A percentile compares a stretch with the other conserved stretches of the same genome.
These are phyloP conservation scores for Claviceps citrina DNA, from an alignment of 2,329 filamentous ascomycete species.

Conservation along the genomic window DNA sequence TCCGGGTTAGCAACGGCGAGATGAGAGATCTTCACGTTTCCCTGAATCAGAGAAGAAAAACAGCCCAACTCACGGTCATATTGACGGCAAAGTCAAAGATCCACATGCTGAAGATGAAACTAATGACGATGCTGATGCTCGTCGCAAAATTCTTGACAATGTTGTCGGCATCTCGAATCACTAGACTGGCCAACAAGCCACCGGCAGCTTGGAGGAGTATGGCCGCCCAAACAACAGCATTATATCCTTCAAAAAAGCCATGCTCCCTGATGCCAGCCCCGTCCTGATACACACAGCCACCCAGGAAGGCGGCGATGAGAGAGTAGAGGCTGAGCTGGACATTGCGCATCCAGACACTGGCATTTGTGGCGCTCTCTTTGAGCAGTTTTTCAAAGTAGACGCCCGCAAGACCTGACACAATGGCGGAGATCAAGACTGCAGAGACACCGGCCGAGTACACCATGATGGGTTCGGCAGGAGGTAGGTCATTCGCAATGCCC, in stretches of 20 bases:
- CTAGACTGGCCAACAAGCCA: constrained; percentile 52
- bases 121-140: constrained; percentile 79
- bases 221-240: constrained; percentile 76
- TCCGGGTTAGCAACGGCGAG: not conserved
- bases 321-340: constrained; percentile 92
- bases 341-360: constrained; percentile 85
- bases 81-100: constrained; percentile 72
- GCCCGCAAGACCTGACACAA: constrained; percentile 69
- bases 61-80: constrained; percentile 42
- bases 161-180: constrained; percentile 37
- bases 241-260: constrained; percentile 92
- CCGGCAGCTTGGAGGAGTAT: constrained; percentile 71
- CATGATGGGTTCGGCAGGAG: constrained; percentile 38
- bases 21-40: too few species aligned
- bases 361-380: constrained; percentile 61
- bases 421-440: constrained; percentile 63
- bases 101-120: constrained; percentile 68
- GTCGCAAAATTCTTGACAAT: constrained; percentile 91
- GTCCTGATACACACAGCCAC: constrained; percentile 77
- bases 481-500: constrained; percentile 55
- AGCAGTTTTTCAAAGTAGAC: constrained; percentile 85
- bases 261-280: constrained; percentile 67
- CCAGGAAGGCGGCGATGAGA: constrained; percentile 71
- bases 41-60: not conserved
- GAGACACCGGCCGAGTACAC: constrained; percentile 66